These are phyloP conservation scores for Candida gigantensis DNA, from an alignment of 1,139 yeast genomes.

Conservation along the genomic window DNA sequence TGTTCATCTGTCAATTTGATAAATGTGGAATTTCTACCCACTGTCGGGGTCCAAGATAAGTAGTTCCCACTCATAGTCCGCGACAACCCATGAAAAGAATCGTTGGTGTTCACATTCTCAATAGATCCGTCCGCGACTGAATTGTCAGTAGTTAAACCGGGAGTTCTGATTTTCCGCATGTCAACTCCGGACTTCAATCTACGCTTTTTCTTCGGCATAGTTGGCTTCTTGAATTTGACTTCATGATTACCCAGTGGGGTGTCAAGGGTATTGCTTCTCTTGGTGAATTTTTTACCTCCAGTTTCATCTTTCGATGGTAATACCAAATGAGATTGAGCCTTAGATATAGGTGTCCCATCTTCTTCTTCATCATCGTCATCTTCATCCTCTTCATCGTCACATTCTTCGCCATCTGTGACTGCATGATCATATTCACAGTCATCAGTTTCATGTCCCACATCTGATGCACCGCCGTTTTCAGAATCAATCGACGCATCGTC, in stretches of 20 bases:
- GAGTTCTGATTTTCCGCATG: conserved; percentile 11
- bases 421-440: conserved; percentile 17
- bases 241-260: conserved; percentile 24
- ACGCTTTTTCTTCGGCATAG: conserved; percentile 9
- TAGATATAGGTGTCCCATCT: conserved; percentile 18
- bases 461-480: conserved; percentile 14
- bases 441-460: conserved; percentile 17
- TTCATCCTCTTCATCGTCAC: conserved; percentile 18
- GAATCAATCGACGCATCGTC: conserved; percentile 18
- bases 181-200: conserved; percentile 8
- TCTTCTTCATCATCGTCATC: conserved; percentile 28
- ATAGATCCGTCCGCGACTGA: conserved; percentile 10
- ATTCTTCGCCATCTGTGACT: conserved; percentile 18
- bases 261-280: conserved; percentile 53
- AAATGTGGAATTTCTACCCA: conserved; percentile 95
- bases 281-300: conserved; percentile 34
- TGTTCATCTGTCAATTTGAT: conserved; percentile 79
- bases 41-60: conserved; percentile 86
- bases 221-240: background rate
- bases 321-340: conserved; percentile 38
- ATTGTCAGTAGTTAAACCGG: conserved; percentile 7
- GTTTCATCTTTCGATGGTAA: conserved; percentile 37
- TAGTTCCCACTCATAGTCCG: conserved; percentile 57
- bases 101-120: conserved; percentile 18
- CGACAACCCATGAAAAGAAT: conserved; percentile 18